A percentile compares a stretch with the other conserved stretches of the same genome.
Conservation (phyloP, 345 rosid species). For the Lumnitzera littorea region DNA sequence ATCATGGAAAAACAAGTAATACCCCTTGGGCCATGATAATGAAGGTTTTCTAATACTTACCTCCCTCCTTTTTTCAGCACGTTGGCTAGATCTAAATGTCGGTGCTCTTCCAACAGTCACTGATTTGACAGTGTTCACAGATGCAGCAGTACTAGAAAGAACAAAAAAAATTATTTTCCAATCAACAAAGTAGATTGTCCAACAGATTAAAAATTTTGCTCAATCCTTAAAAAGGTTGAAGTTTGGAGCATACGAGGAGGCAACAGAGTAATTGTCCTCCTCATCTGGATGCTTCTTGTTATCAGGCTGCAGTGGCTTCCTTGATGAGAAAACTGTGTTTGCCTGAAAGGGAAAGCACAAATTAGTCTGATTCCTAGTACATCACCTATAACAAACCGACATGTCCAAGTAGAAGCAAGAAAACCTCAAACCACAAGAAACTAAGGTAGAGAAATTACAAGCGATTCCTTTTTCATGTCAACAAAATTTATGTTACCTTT, state of each 20-base stretch:
- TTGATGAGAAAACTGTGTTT: conserved; percentile 18
- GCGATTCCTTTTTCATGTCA: no score
- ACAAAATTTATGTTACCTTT: no score
- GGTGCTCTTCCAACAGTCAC: conserved; percentile 72
- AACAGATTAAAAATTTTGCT: conserved; percentile 1
- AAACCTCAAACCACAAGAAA: no score
- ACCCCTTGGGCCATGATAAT: background rate
- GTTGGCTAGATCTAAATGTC: conserved; percentile 53
- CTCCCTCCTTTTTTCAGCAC: conserved; percentile 86
- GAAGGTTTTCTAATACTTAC: conserved; percentile 19
- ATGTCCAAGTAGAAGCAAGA: no score
- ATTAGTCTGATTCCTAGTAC: no score
- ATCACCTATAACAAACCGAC: no score
- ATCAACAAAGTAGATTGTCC: background rate
- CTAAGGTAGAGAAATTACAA: no score
- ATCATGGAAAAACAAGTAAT: background rate
- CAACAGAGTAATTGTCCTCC: conserved; percentile 65
- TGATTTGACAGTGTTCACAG: conserved; percentile 45
- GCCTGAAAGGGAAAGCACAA: background rate
- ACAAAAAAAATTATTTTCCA: conserved; percentile 27
- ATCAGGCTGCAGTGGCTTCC: conserved; percentile 42
- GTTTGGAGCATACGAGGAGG: conserved; percentile 69
- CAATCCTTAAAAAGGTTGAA: background rate
- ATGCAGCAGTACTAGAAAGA: conserved; percentile 52
- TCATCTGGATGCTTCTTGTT: conserved; percentile 54